A percentile compares a stretch with the other conserved stretches of the same genome.
Conservation (phyloP, 176 grass and related monocot genomes). For the Otatea glauca region DNA sequence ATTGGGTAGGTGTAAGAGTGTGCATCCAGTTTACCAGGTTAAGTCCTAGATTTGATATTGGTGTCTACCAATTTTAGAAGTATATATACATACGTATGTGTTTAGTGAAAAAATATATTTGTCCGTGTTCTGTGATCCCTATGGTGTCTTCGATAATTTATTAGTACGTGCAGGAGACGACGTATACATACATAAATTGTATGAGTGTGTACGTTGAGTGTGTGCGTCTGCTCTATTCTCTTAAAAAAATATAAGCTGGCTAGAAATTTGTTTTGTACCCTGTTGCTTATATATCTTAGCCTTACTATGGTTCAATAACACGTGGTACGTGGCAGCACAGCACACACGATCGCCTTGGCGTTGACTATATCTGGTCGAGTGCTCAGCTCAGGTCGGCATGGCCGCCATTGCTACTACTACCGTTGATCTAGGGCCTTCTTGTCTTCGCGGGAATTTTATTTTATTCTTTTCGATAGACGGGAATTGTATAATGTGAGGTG, state of each 20-base stretch:
- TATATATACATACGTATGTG: too few relatives aligned
- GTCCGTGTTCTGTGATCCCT: fast-evolving
- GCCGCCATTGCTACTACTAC: not conserved
- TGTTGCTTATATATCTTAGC: not conserved
- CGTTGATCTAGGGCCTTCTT: slow-evolving; percentile 30
- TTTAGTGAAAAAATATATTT: too few relatives aligned
- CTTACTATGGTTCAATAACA: not conserved
- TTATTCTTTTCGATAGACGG: not conserved
- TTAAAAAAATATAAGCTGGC: too few relatives aligned
- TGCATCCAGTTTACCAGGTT: too few relatives aligned
- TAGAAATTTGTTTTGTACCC: not conserved
- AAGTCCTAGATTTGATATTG: too few relatives aligned
- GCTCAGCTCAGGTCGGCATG: slow-evolving; percentile 27
- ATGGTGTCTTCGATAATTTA: fast-evolving
- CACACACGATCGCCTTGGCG: not conserved
- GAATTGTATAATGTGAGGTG: not conserved
- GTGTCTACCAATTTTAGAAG: fast-evolving
- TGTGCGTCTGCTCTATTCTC: too few relatives aligned
- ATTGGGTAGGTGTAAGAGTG: too few relatives aligned
- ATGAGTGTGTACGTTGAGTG: too few relatives aligned
- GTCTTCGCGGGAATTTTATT: not conserved
- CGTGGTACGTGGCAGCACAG: not conserved
- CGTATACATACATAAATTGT: too few relatives aligned
- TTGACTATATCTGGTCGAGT: not conserved
- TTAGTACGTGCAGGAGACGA: fast-evolving